Conservation (phyloP, 108 stramenopile genomes). For the Aurantiochytrium sp. region DNA sequence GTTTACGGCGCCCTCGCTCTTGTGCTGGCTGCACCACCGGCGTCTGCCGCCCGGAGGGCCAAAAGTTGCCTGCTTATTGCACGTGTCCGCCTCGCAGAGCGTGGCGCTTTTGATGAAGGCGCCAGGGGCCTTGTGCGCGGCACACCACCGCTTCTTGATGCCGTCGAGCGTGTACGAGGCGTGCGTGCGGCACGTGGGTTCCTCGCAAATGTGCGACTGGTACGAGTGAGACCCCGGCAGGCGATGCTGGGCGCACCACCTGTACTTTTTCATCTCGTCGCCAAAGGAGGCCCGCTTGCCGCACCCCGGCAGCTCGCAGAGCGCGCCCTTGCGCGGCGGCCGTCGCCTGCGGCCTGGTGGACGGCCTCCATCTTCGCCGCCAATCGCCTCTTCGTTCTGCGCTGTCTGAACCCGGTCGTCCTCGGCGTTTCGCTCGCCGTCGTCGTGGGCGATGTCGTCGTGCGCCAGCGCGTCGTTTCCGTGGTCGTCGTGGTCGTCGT, state of each 20-base stretch:
- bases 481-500: too few species aligned
- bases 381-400: too few species aligned
- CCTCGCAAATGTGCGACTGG: background rate
- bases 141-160: background rate
- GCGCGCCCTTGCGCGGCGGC: background rate
- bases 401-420: too few species aligned
- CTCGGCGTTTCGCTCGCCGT: too few species aligned
- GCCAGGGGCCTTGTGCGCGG: background rate
- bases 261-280: background rate
- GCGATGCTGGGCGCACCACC: conserved; percentile 9
- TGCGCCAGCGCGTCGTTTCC: too few species aligned
- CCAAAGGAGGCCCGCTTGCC: conserved; percentile 13
- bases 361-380: too few species aligned
- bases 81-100: background rate
- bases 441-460: too few species aligned
- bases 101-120: background rate
- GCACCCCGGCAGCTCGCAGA: background rate
- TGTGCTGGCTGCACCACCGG: background rate
- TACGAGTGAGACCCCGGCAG: background rate
- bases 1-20: background rate
- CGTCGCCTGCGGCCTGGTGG: too few species aligned
- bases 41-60: background rate
- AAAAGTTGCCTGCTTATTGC: background rate
- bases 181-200: background rate
- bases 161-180: conserved; percentile 10